phyloP scores from a whole-genome alignment of 768 basidiomycete genomes.

The Cystobasidiopsis lactophilus region DNA sequence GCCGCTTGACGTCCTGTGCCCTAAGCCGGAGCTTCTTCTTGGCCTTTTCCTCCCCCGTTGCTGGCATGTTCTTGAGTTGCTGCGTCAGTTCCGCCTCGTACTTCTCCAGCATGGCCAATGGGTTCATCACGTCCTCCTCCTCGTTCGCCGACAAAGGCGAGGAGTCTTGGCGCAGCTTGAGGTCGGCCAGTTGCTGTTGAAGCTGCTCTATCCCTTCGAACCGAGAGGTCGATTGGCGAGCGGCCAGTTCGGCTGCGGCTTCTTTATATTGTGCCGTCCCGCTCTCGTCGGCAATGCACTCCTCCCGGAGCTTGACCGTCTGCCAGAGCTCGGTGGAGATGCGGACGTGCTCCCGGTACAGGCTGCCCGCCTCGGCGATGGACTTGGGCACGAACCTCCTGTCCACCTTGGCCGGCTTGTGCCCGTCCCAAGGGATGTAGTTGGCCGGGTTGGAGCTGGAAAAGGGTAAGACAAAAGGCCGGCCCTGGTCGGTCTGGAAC shows the following conservation, averaged over 20 bases:
- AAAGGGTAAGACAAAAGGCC: constrained; percentile 90
- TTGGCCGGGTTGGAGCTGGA: constrained; percentile 30
- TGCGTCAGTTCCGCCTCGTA: constrained; percentile 4
- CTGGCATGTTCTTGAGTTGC: neutral
- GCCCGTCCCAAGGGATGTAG: constrained; percentile 18
- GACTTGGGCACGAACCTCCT: constrained; percentile 72
- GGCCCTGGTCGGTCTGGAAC: constrained; percentile 85
- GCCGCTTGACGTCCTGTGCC: constrained; percentile 58
- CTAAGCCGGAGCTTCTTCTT: constrained; percentile 43
- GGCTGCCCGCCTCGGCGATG: constrained; percentile 79
- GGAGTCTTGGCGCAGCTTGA: neutral
- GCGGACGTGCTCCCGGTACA: constrained; percentile 78
- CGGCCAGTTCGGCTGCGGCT: too few species aligned
- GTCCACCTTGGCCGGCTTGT: constrained; percentile 30
- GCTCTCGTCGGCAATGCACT: constrained; percentile 81
- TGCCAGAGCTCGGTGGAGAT: constrained; percentile 69
- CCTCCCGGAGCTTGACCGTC: constrained; percentile 87
- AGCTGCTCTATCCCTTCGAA: too few species aligned
- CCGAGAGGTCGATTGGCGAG: too few species aligned
- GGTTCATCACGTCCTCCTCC: constrained; percentile 19
- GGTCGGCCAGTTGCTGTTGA: neutral
- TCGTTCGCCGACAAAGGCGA: constrained; percentile 11
- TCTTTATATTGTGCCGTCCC: constrained; percentile 38
- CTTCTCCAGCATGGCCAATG: constrained; percentile 15
- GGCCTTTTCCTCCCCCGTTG: constrained; percentile 27